phyloP scores from a whole-genome alignment of 352 stramenopile genomes.

The Phytophthora crassamura region DNA sequence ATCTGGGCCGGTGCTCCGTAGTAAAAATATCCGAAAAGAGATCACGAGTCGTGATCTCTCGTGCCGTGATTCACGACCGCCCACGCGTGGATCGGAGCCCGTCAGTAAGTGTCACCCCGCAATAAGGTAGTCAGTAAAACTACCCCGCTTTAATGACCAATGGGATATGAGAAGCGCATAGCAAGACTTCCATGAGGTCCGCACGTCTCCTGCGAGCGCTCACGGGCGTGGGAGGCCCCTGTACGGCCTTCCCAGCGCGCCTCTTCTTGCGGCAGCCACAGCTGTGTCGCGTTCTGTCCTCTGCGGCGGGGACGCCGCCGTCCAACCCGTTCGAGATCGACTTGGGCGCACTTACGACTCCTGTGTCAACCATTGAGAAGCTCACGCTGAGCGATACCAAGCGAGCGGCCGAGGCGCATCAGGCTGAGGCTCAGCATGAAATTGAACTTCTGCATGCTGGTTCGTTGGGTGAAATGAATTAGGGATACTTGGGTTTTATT shows the following conservation, averaged over 20 bases:
- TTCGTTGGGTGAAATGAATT: conserved; percentile 6
- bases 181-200: too few relatives aligned
- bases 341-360: conserved; percentile 33
- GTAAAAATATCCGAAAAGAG: conserved; percentile 9
- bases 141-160: too few relatives aligned
- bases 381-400: conserved; percentile 24
- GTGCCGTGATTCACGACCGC: too few relatives aligned
- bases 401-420: conserved; percentile 25
- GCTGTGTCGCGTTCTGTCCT: conserved; percentile 8
- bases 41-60: too few relatives aligned
- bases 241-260: not conserved
- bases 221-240: conserved; percentile 1
- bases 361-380: conserved; percentile 12
- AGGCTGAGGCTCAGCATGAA: conserved; percentile 30
- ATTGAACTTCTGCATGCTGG: conserved; percentile 56
- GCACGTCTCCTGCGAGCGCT: conserved; percentile 8
- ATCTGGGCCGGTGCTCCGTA: conserved; percentile 3
- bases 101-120: too few relatives aligned
- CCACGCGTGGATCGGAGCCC: too few relatives aligned
- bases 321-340: conserved; percentile 66
- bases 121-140: too few relatives aligned
- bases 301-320: not conserved
- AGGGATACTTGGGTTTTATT: not conserved
- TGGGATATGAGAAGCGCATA: too few relatives aligned
- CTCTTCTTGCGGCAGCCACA: not conserved